Percentiles rank a stretch among this genome's conserved stretches.
Conservation (phyloP, 75 land plant genomes). For the Chamaecyparis obtusa region DNA sequence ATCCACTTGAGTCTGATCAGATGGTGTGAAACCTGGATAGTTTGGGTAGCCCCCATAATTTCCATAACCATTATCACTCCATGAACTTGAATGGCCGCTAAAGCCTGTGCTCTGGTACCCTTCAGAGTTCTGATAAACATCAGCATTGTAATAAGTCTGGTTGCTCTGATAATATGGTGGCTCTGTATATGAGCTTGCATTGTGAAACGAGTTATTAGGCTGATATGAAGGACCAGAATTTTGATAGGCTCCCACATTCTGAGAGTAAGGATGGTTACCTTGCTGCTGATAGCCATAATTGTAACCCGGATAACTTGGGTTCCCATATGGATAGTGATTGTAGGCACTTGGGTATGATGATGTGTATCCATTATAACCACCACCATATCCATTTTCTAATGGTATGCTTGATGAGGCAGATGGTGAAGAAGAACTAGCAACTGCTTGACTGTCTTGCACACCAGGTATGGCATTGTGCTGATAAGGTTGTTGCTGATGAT, state of each 20-base stretch:
- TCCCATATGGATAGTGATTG: slow-evolving; percentile 43
- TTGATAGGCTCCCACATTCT: slow-evolving; percentile 64
- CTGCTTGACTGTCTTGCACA: slow-evolving; percentile 28
- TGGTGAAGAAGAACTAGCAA: slow-evolving; percentile 25
- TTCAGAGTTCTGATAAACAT: slow-evolving; percentile 77
- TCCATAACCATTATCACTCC: slow-evolving; percentile 62
- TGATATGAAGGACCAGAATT: slow-evolving; percentile 85
- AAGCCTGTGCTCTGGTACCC: slow-evolving; percentile 54
- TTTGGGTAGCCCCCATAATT: slow-evolving; percentile 42
- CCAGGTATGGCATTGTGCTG: slow-evolving; percentile 30
- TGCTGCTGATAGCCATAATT: slow-evolving; percentile 63
- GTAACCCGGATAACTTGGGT: slow-evolving; percentile 47
- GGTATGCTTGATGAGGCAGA: slow-evolving; percentile 23
- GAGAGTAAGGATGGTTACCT: slow-evolving; percentile 59
- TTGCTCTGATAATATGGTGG: slow-evolving; percentile 70
- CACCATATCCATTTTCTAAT: slow-evolving; percentile 42
- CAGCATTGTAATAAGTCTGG: slow-evolving; percentile 72
- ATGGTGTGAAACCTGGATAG: slow-evolving; percentile 36
- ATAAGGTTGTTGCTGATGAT: slow-evolving; percentile 16
- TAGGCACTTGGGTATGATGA: slow-evolving; percentile 40
- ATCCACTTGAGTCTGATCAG: slow-evolving; percentile 54
- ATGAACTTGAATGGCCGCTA: slow-evolving; percentile 45
- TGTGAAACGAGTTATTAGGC: slow-evolving; percentile 78
- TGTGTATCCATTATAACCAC: slow-evolving; percentile 41
- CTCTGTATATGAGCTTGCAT: slow-evolving; percentile 67